These are phyloP conservation scores for Ramichloridium luteum DNA, from an alignment of 2,329 filamentous ascomycete species.

Conservation along the genomic window DNA sequence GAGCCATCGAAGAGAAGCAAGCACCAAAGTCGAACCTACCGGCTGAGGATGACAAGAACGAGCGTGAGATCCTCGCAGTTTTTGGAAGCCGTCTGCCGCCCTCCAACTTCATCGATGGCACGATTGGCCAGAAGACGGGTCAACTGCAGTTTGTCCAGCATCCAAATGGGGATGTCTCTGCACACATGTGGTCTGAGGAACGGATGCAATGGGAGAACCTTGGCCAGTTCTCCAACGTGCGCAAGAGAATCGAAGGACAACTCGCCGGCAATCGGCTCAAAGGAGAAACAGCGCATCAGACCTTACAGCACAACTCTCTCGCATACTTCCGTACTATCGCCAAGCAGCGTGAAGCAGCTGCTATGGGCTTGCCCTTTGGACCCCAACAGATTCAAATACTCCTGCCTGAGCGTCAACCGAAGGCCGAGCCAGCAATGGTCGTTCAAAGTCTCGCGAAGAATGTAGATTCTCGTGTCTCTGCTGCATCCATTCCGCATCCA, in stretches of 20 bases:
- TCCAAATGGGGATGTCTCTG: conserved; percentile 36
- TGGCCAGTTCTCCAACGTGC: conserved; percentile 31
- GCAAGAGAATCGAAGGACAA: conserved; percentile 32
- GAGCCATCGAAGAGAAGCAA: conserved; percentile 15
- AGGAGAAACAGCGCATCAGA: conserved; percentile 24
- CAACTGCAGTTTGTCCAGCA: conserved; percentile 36
- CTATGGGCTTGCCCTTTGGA: conserved; percentile 21
- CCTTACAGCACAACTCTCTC: conserved; percentile 26
- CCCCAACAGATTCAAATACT: conserved; percentile 20
- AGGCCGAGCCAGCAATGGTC: too few relatives aligned
- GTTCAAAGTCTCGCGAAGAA: too few relatives aligned
- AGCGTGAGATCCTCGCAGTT: conserved; percentile 24
- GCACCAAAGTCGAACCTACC: conserved; percentile 18
- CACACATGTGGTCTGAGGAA: conserved; percentile 33
- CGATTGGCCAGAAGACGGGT: conserved; percentile 26
- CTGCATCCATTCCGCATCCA: too few relatives aligned
- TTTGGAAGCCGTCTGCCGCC: conserved; percentile 33
- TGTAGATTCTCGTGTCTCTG: too few relatives aligned
- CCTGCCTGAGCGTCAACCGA: conserved; percentile 18
- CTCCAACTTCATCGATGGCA: conserved; percentile 26
- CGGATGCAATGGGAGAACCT: conserved; percentile 35
- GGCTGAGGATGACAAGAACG: conserved; percentile 20
- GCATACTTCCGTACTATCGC: conserved; percentile 32
- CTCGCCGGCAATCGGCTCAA: conserved; percentile 30
- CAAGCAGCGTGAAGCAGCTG: conserved; percentile 26